phyloP scores from a whole-genome alignment of 1,139 yeast genomes.

The Yamadazyma mexicana region DNA sequence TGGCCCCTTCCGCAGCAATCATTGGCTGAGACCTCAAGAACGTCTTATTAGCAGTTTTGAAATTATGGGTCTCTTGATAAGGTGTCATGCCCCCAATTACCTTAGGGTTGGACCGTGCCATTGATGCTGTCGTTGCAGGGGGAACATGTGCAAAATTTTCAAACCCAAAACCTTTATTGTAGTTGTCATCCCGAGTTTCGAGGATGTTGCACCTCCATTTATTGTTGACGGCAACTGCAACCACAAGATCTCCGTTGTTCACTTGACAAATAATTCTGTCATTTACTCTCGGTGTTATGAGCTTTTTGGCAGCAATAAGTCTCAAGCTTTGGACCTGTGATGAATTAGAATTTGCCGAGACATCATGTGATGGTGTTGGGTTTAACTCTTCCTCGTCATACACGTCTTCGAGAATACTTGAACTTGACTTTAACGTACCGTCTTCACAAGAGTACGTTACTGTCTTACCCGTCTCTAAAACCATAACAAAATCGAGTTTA shows the following conservation, averaged over 20 bases:
- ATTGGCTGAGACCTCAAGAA: not conserved
- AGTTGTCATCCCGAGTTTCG: conserved; percentile 45
- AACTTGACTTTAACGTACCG: conserved; percentile 33
- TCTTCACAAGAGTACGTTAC: conserved; percentile 48
- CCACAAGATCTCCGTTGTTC: conserved; percentile 51
- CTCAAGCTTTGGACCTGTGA: conserved; percentile 15
- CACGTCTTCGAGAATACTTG: conserved; percentile 24
- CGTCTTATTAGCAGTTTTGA: conserved; percentile 1
- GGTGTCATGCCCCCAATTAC: conserved; percentile 2
- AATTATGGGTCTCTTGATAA: not conserved
- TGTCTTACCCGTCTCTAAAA: conserved; percentile 47
- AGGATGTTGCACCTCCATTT: conserved; percentile 62
- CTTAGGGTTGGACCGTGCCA: conserved; percentile 10
- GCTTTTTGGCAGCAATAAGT: conserved; percentile 51
- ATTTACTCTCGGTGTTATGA: conserved; percentile 71
- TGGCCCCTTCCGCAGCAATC: not conserved
- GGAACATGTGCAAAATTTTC: not conserved
- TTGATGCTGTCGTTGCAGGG: conserved; percentile 4
- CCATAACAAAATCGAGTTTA: conserved; percentile 33
- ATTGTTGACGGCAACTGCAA: conserved; percentile 65
- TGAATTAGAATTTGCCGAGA: not conserved
- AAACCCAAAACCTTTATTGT: conserved; percentile 29
- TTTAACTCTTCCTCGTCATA: conserved; percentile 19
- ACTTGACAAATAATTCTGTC: conserved; percentile 67
- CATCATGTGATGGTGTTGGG: not conserved